Evolutionary conservation across 2,329 filamentous ascomycete genomes (phyloP).

Genomic region (Ophiostoma novo-ulmi): DNA sequence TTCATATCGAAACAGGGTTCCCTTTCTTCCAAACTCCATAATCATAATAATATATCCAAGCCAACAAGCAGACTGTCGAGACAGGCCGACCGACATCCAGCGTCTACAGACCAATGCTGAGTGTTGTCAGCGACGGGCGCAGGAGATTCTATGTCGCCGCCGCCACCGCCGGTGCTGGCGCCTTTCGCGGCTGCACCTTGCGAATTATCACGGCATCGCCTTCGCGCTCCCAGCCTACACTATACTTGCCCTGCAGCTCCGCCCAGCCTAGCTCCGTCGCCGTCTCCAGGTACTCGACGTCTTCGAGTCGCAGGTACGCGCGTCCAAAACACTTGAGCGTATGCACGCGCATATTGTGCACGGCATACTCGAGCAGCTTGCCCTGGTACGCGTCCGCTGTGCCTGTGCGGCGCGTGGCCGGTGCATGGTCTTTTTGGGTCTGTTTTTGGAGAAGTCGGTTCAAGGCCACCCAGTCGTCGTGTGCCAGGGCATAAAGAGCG

Average conservation of each 20-base stretch:
- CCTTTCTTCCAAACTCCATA: not conserved
- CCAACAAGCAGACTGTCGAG: not conserved
- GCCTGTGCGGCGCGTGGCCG: not conserved
- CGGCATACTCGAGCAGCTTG: conserved; percentile 75
- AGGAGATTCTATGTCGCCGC: conserved; percentile 2
- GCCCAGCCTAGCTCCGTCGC: conserved; percentile 67
- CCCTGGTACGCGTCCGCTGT: conserved; percentile 74
- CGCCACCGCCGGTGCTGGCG: not conserved
- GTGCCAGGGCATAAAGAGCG: conserved; percentile 64
- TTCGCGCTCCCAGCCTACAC: conserved; percentile 80
- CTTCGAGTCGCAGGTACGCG: conserved; percentile 66
- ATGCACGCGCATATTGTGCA: conserved; percentile 66
- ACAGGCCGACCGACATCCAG: not conserved
- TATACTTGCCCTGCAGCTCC: conserved; percentile 59
- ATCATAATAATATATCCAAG: conserved; percentile 1
- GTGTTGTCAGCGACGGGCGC: not conserved
- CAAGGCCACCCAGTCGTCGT: conserved; percentile 79
- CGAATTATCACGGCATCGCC: conserved; percentile 72
- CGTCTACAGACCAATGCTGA: not conserved
- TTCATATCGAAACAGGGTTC: not conserved
- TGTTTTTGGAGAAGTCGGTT: conserved; percentile 52
- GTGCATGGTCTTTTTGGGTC: not conserved
- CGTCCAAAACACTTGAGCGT: conserved; percentile 81
- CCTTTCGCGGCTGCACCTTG: conserved; percentile 24
- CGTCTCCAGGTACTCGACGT: conserved; percentile 62